Evolutionary conservation across 2,329 filamentous ascomycete species (phyloP).

Genomic region (Fusarium sp.): DNA sequence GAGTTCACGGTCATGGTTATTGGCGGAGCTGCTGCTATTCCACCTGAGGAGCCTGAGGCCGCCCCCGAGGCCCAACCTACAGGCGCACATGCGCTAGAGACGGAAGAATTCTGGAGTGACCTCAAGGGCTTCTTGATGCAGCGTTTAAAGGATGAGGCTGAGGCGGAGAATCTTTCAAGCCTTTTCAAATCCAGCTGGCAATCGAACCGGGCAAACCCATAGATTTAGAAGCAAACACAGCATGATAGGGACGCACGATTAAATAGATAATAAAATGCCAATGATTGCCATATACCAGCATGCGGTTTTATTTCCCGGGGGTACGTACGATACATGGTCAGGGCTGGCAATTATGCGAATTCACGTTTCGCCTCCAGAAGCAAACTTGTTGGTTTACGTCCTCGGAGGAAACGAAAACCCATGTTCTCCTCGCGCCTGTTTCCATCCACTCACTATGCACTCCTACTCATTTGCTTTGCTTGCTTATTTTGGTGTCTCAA

Average conservation of each 20-base stretch:
- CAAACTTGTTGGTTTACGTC: slow-evolving; percentile 37
- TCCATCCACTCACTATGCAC: slow-evolving; percentile 41
- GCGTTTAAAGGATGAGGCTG: slow-evolving; percentile 77
- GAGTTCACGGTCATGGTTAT: slow-evolving; percentile 93
- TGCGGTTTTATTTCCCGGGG: slow-evolving; percentile 46
- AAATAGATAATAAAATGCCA: slow-evolving; percentile 37
- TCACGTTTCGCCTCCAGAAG: slow-evolving; percentile 44
- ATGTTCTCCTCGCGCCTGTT: slow-evolving; percentile 23
- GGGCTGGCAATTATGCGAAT: slow-evolving; percentile 47
- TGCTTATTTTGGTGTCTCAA: slow-evolving; percentile 42
- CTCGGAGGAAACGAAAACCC: slow-evolving; percentile 37
- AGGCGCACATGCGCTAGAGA: slow-evolving; percentile 73
- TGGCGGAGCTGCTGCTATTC: slow-evolving; percentile 69
- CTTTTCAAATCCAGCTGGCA: slow-evolving; percentile 81
- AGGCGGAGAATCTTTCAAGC: slow-evolving; percentile 71
- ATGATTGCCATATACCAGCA: slow-evolving; percentile 48
- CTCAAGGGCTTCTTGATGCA: slow-evolving; percentile 83
- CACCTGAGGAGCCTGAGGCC: slow-evolving; percentile 56
- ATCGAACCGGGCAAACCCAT: slow-evolving; percentile 53
- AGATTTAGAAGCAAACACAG: slow-evolving; percentile 23
- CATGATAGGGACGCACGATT: slow-evolving; percentile 26
- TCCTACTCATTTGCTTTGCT: slow-evolving; percentile 42
- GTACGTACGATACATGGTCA: slow-evolving; percentile 50
- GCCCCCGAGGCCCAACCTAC: slow-evolving; percentile 43
- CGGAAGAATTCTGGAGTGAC: slow-evolving; percentile 87